These are phyloP conservation scores for Tarenaya hassleriana DNA, from an alignment of 345 rosid genomes.

Conservation along the genomic window DNA sequence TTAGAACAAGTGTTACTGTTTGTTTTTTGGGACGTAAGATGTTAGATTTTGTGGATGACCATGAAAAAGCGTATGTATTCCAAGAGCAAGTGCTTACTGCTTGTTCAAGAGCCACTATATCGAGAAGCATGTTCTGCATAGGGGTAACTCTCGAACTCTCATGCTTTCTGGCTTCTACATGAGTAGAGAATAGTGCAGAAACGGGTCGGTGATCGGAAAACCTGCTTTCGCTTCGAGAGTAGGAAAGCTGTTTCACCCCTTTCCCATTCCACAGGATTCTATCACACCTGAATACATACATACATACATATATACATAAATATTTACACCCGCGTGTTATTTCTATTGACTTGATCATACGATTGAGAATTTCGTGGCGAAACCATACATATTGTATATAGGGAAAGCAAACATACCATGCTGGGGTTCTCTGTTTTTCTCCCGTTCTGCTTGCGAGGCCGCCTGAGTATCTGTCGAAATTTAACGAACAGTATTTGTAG, in stretches of 20 bases:
- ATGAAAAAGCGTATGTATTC: no score
- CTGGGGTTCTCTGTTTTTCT: constrained; percentile 74
- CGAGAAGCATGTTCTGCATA: constrained; percentile 28
- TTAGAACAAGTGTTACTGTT: neutral
- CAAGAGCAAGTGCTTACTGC: constrained; percentile 23
- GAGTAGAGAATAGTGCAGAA: constrained; percentile 51
- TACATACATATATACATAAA: neutral
- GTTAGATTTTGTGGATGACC: neutral
- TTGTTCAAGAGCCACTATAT: constrained; percentile 20
- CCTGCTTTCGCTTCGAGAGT: constrained; percentile 54
- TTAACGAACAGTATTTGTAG: constrained; percentile 57
- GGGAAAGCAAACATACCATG: constrained; percentile 38
- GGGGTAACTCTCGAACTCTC: constrained; percentile 22
- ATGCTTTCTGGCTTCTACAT: constrained; percentile 36
- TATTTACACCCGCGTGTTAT: no score
- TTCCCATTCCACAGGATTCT: constrained; percentile 72
- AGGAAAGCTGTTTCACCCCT: constrained; percentile 57
- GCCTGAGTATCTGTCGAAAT: constrained; percentile 48
- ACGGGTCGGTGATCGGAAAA: constrained; percentile 67
- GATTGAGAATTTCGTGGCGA: no score
- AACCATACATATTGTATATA: no score
- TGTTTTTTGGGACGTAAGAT: no score
- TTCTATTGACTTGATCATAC: no score
- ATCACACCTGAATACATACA: constrained; percentile 55
- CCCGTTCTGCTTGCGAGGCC: constrained; percentile 43